These are phyloP conservation scores for Apiospora hydei DNA, from an alignment of 2,329 filamentous ascomycete genomes.

Conservation along the genomic window DNA sequence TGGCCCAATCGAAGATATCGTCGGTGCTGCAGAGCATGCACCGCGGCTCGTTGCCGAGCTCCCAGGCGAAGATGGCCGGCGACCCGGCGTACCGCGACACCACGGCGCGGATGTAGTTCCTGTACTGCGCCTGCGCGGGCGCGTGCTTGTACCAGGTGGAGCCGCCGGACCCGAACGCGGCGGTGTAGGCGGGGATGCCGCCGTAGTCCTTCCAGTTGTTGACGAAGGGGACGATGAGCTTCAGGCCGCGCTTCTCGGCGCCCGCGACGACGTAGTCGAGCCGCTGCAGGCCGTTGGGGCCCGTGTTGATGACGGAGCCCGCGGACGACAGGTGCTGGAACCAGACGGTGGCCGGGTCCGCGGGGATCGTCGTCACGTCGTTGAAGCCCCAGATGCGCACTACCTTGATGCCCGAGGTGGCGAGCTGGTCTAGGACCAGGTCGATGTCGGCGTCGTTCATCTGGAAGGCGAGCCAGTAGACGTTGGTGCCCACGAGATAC, in stretches of 20 bases:
- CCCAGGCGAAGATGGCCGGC: constrained; percentile 60
- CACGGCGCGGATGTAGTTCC: constrained; percentile 55
- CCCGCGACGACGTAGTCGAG: constrained; percentile 69
- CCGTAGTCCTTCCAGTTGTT: constrained; percentile 76
- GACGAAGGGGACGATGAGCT: constrained; percentile 70
- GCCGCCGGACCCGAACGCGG: constrained; percentile 61
- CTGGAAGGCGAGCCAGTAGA: constrained; percentile 60
- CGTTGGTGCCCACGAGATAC: constrained; percentile 61
- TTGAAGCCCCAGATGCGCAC: constrained; percentile 71
- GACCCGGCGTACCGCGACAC: constrained; percentile 57
- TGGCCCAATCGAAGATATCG: constrained; percentile 66
- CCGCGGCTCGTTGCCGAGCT: constrained; percentile 63
- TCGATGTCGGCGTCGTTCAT: constrained; percentile 63
- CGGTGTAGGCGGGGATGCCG: constrained; percentile 67
- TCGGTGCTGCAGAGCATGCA: constrained; percentile 62
- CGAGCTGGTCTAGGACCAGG: constrained; percentile 55
- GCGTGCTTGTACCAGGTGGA: constrained; percentile 64
- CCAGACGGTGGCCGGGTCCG: constrained; percentile 48
- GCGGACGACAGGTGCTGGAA: constrained; percentile 60
- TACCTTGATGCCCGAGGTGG: constrained; percentile 60
- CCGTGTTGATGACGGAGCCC: constrained; percentile 68
- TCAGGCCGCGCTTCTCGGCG: constrained; percentile 65
- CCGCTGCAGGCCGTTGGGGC: constrained; percentile 66
- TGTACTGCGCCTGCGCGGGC: constrained; percentile 62
- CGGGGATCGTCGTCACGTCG: constrained; percentile 55